These are phyloP conservation scores for Tilletia horrida DNA, from an alignment of 1,284 basidiomycete species.

Conservation along the genomic window DNA sequence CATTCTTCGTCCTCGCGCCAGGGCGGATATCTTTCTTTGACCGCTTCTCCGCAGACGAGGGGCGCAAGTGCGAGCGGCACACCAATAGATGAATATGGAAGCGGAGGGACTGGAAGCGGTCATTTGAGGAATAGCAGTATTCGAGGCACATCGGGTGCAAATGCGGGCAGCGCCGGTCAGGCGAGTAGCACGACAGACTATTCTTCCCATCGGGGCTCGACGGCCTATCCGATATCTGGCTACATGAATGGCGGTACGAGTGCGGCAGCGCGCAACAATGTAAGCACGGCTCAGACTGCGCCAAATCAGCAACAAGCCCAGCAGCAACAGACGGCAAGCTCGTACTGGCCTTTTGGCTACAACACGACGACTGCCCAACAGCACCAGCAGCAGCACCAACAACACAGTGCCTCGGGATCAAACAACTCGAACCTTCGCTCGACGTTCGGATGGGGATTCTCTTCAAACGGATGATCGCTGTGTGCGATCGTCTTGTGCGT, in stretches of 20 bases:
- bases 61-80: not conserved
- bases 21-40: not conserved
- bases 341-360: not conserved
- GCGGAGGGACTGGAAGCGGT: not conserved
- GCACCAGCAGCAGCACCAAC: not conserved
- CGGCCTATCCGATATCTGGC: no score
- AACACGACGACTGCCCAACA: not conserved
- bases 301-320: not conserved
- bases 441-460: constrained; percentile 6
- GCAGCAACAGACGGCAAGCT: not conserved
- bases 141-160: not conserved
- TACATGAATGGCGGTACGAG: no score
- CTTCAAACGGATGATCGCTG: not conserved
- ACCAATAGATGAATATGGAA: not conserved
- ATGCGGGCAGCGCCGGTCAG: no score
- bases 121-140: not conserved
- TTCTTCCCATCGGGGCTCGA: no score
- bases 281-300: not conserved
- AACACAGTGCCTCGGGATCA: not conserved
- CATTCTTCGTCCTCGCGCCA: no score
- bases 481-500: no score
- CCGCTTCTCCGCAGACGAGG: not conserved
- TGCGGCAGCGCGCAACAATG: not conserved
- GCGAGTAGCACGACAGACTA: no score
- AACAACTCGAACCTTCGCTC: constrained; percentile 6